Conservation (phyloP, 305 asterid species). For the Ajuga reptans region DNA sequence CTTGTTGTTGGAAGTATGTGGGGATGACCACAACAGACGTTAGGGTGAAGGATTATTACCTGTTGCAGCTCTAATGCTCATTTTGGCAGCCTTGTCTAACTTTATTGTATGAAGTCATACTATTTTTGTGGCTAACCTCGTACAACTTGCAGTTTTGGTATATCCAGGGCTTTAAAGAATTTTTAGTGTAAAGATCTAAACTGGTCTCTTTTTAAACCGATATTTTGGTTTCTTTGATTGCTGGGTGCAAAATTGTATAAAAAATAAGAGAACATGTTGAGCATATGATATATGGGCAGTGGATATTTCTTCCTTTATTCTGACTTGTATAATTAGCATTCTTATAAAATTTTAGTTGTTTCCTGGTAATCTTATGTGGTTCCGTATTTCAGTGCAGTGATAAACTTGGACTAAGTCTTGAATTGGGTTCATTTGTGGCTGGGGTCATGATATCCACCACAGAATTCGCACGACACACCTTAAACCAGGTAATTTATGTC, state of each 20-base stretch:
- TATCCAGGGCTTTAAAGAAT: neutral
- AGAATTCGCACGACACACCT: slow-evolving; percentile 72
- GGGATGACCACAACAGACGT: neutral
- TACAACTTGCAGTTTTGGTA: neutral
- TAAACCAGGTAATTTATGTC: slow-evolving; percentile 49
- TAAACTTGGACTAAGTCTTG: slow-evolving; percentile 91
- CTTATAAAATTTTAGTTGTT: neutral
- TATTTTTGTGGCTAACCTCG: neutral
- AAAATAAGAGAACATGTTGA: neutral
- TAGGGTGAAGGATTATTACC: neutral
- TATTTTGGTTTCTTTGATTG: neutral
- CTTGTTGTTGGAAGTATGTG: neutral
- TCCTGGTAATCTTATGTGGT: slow-evolving; percentile 13
- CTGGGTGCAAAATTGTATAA: neutral
- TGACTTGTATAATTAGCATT: neutral
- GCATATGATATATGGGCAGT: neutral
- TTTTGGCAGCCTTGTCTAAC: slow-evolving; percentile 6
- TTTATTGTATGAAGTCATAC: neutral
- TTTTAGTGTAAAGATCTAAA: neutral
- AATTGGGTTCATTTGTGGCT: slow-evolving; percentile 86
- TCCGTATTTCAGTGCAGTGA: slow-evolving; percentile 78
- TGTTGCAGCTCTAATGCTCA: neutral
- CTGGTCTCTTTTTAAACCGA: neutral
- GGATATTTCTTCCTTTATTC: neutral
- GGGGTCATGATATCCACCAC: slow-evolving; percentile 94